Conservation (phyloP, 768 basidiomycete genomes). For the Rubroboletus pulcherrimus region DNA sequence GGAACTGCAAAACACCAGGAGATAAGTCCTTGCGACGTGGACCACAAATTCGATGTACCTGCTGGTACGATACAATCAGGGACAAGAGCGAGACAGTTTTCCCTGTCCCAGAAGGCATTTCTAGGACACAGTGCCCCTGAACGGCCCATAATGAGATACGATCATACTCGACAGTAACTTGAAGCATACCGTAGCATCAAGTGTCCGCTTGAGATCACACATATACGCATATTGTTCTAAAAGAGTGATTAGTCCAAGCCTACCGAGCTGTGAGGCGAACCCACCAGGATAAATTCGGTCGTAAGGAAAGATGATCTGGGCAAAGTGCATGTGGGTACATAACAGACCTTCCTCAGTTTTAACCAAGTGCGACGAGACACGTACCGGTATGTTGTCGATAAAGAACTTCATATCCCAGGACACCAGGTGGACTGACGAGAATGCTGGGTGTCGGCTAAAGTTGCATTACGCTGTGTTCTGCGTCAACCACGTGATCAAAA, state of each 20-base stretch:
- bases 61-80: conserved; percentile 96
- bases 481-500: conserved; percentile 15
- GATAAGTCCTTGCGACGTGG: not conserved
- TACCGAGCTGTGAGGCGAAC: conserved; percentile 17
- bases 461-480: not conserved
- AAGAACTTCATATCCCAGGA: conserved; percentile 64
- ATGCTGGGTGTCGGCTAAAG: not conserved
- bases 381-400: conserved; percentile 76
- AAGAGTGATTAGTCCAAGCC: conserved; percentile 6
- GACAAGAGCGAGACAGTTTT: conserved; percentile 97
- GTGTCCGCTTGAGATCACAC: conserved; percentile 95
- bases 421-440: not conserved
- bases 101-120: conserved; percentile 99
- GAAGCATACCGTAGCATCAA: conserved; percentile 80
- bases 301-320: conserved; percentile 85
- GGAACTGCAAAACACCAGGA: conserved; percentile 55
- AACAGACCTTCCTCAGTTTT: not conserved
- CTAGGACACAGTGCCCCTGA: conserved; percentile 97
- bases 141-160: conserved; percentile 2
- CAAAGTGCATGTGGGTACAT: not conserved
- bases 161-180: not conserved
- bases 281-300: conserved; percentile 93
- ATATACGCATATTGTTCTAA: conserved; percentile 99
- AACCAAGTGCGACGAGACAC: conserved; percentile 20
- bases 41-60: conserved; percentile 44